Evolutionary conservation across 345 rosid species (phyloP).

Genomic region (Bruguiera sexangula): DNA sequence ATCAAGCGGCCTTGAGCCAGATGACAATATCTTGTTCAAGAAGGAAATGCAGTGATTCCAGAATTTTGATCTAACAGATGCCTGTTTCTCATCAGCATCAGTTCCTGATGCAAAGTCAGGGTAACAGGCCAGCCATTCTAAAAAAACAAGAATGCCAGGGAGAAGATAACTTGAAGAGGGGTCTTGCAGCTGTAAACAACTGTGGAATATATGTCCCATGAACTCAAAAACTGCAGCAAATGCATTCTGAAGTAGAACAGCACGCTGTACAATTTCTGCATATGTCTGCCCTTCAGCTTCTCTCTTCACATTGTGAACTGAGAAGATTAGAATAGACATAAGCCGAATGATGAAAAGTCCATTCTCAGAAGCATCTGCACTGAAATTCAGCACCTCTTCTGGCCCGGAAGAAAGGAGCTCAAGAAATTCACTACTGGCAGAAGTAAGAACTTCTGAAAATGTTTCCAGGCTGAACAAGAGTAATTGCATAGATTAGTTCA

Average conservation of each 20-base stretch:
- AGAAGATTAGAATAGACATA: slow-evolving; percentile 65
- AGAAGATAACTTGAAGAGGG: slow-evolving; percentile 70
- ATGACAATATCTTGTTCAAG: slow-evolving; percentile 59
- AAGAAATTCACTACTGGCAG: slow-evolving; percentile 53
- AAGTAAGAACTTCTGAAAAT: slow-evolving; percentile 66
- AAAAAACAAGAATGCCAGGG: slow-evolving; percentile 76
- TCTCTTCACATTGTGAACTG: slow-evolving; percentile 64
- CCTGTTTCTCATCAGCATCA: slow-evolving; percentile 69
- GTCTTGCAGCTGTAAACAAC: slow-evolving; percentile 63
- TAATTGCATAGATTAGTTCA: background rate
- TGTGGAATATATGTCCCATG: slow-evolving; percentile 55
- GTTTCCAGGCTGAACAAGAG: slow-evolving; percentile 72
- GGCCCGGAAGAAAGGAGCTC: slow-evolving; percentile 68
- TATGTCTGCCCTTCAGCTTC: slow-evolving; percentile 81
- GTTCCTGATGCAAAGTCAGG: slow-evolving; percentile 67
- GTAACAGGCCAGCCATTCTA: slow-evolving; percentile 92
- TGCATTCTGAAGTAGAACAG: slow-evolving; percentile 77
- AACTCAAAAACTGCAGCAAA: slow-evolving; percentile 75
- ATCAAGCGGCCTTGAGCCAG: slow-evolving; percentile 48
- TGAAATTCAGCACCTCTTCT: slow-evolving; percentile 62
- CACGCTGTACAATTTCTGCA: slow-evolving; percentile 91
- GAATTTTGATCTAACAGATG: slow-evolving; percentile 51
- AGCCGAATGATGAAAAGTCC: slow-evolving; percentile 69
- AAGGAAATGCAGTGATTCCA: slow-evolving; percentile 68
- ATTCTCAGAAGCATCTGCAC: slow-evolving; percentile 59